Conservation (phyloP, 352 stramenopile genomes). For the Phytopythium cucurbitacearum region DNA sequence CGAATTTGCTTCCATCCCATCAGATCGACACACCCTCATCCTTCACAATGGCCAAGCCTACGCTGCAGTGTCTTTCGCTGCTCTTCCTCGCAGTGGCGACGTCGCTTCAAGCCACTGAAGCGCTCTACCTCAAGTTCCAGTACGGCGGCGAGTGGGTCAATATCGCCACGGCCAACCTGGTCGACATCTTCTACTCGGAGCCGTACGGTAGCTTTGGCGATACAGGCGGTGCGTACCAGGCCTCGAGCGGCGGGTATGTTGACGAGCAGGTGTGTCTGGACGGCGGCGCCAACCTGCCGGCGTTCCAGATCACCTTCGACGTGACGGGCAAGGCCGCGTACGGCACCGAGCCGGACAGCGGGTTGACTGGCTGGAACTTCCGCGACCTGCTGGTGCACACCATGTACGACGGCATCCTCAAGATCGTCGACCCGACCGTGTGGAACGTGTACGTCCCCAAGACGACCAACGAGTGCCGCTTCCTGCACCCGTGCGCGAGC, state of each 20-base stretch:
- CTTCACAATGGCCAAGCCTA: no score
- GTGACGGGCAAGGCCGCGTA: slow-evolving; percentile 3
- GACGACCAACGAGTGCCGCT: no score
- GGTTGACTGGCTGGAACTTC: slow-evolving; percentile 3
- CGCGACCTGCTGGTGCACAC: slow-evolving; percentile 4
- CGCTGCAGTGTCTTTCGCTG: no score
- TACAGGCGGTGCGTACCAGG: not conserved
- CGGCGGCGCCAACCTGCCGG: not conserved
- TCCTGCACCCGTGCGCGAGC: not conserved
- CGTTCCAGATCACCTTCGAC: not conserved
- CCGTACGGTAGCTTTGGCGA: not conserved
- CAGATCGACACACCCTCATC: no score
- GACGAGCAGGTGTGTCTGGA: not conserved
- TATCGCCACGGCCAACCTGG: not conserved
- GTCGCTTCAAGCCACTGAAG: not conserved
- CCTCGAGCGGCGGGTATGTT: not conserved
- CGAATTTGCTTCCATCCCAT: no score
- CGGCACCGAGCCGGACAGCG: not conserved
- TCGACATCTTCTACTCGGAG: not conserved
- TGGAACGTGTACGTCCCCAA: not conserved
- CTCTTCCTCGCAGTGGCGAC: no score
- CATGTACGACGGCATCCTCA: slow-evolving; percentile 3
- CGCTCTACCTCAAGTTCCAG: not conserved
- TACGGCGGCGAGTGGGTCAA: not conserved
- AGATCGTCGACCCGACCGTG: not conserved